Evolutionary conservation across 2,329 filamentous ascomycete genomes (phyloP).

Genomic region (Pseudogymnoascus sp.): DNA sequence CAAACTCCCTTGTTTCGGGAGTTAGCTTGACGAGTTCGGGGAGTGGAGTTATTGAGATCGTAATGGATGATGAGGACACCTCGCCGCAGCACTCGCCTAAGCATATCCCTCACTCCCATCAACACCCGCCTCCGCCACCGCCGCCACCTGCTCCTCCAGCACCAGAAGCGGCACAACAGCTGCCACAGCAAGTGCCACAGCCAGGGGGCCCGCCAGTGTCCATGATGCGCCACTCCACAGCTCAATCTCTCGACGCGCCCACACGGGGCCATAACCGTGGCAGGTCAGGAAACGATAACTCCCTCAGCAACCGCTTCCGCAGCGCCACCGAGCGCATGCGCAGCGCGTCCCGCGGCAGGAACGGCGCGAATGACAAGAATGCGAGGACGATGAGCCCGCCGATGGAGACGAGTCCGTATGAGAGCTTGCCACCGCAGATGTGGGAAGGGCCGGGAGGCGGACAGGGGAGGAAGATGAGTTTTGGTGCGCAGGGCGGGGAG

Average conservation of each 20-base stretch:
- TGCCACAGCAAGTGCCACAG: not conserved
- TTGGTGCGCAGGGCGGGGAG: slow-evolving; percentile 10
- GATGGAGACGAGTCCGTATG: slow-evolving; percentile 22
- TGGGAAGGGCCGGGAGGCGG: slow-evolving; percentile 15
- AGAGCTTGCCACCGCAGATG: slow-evolving; percentile 19
- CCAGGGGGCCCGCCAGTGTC: not conserved
- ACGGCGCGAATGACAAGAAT: slow-evolving; percentile 25
- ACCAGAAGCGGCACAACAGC: not conserved
- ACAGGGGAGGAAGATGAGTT: slow-evolving; percentile 8
- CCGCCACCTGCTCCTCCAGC: slow-evolving; percentile 29
- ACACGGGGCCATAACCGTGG: slow-evolving; percentile 43
- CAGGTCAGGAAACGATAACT: slow-evolving; percentile 44
- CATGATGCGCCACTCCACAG: not conserved
- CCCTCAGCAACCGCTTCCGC: slow-evolving; percentile 44
- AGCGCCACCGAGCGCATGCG: slow-evolving; percentile 53
- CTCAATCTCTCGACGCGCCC: not conserved
- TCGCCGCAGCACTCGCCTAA: slow-evolving; percentile 7
- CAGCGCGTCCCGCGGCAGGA: slow-evolving; percentile 48
- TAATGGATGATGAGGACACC: slow-evolving; percentile 51
- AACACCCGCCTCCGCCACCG: slow-evolving; percentile 37
- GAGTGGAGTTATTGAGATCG: slow-evolving; percentile 55
- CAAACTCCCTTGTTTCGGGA: slow-evolving; percentile 27
- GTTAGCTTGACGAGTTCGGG: slow-evolving; percentile 31
- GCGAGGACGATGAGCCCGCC: slow-evolving; percentile 19
- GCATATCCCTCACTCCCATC: slow-evolving; percentile 24